Evolutionary conservation across 768 basidiomycete genomes (phyloP), one percentile per base, ranked within the genome.

Genomic region (Agrocybe chaxingu): DNA sequence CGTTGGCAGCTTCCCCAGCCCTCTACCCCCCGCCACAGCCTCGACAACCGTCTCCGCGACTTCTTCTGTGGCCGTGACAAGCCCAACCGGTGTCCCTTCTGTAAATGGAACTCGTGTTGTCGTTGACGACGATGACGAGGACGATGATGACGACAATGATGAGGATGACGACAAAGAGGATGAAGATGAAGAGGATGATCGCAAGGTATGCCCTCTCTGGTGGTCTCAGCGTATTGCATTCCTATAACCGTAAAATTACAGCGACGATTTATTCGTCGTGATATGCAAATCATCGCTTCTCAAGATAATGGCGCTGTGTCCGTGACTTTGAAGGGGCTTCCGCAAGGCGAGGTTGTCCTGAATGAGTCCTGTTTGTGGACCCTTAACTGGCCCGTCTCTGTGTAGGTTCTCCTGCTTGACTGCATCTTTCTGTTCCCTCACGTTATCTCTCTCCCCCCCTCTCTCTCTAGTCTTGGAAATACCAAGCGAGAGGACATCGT

Each of bases 401-500:
- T 75, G 88, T 91, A 67, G 57, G 85, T 71, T 31, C 31, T 30
- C 11, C 13, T 31, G 10, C 7, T 12, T 40, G 13, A 29, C 29
- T 8, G 19, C 32, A 30, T 31, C 41, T 37, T 40, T 31, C 30
- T 37, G 7, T 10, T 34, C 37, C 29, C 43, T 51, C 50, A 51
- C 47, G 10, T 48, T 29, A 43, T 16, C 16, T 16, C 16, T 16
- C 16, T 16, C 16, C 16, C 16, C 39, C 35, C 42, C 47, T 19
- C 16, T 50, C 19, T 42, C 39, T 55, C 16, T 54, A 90, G 87
- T 18, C 74, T 92, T 46, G 71, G 72, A 46, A 79, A 88, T 61
- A 89, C 87, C 29, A 79, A 87, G 63, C 82, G 89, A 24, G 87
- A 90, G 60, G 89, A 92, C 63, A 67, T 88, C 51, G 77, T 84